Conservation (phyloP, 129 eudicot genomes). For the Helichrysum umbraculigerum region DNA sequence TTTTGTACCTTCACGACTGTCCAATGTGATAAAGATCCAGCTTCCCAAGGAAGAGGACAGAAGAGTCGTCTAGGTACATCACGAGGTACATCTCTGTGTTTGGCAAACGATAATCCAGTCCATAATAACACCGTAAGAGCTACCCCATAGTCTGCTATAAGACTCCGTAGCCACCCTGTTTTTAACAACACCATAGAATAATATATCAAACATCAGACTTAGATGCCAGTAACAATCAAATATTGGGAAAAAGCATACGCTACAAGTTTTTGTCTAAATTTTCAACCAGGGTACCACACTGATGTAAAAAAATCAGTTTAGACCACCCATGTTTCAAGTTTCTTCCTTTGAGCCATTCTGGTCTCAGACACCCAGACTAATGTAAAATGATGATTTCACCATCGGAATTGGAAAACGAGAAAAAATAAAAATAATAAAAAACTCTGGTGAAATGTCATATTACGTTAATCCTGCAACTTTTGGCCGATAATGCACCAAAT, state of each 20-base stretch:
- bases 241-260: neutral
- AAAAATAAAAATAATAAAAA: neutral
- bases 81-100: slow-evolving; percentile 56
- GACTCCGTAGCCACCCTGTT: slow-evolving; percentile 69
- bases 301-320: neutral
- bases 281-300: neutral
- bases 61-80: slow-evolving; percentile 77
- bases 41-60: slow-evolving; percentile 87
- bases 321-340: neutral
- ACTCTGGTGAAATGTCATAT: neutral
- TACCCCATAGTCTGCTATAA: slow-evolving; percentile 89
- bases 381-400: neutral
- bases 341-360: neutral
- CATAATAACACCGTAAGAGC: slow-evolving; percentile 74
- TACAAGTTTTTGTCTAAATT: slow-evolving; percentile 4
- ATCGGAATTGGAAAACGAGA: neutral
- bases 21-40: slow-evolving; percentile 76
- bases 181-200: slow-evolving; percentile 19
- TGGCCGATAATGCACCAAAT: neutral
- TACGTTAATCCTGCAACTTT: neutral
- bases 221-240: neutral
- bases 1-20: slow-evolving; percentile 58
- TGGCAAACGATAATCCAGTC: slow-evolving; percentile 73
- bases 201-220: slow-evolving; percentile 5
- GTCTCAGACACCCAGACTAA: too few relatives aligned